Base-by-base conservation (phyloP, 2,329 filamentous ascomycete genomes). In the Fusarium haematococcum region DNA sequence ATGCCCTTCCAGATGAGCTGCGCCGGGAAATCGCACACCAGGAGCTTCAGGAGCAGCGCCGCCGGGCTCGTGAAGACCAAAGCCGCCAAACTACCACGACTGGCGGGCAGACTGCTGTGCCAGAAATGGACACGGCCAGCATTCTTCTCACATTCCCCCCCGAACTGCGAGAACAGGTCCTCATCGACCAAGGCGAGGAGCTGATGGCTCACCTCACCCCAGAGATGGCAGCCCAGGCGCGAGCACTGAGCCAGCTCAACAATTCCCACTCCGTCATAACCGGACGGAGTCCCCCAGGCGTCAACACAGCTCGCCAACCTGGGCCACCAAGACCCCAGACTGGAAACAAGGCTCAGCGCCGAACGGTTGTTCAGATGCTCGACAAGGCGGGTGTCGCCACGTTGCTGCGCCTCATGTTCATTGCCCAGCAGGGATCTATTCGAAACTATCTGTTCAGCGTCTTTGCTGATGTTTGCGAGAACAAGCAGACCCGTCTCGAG, bases 371-470 rank as follows among this genome's bases (percentile, higher is more conserved):
- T 27, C 97, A 99, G 81, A 98, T 99, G 93, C 90, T 99, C 33
- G 97, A 99, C 83, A 98, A 98, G 84, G 90, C 95, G 56, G 97
- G 97, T 30, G 92, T 99, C 75, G 97, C 97, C 30, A 98, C 97
- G n/a, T 86, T 99, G 37, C 88, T 99, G 50, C 94, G 97, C n/a
- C 89, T 99, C 11, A 98, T 99, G 96, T 99, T 99, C 82, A 95
- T 98, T 78, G 93, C 94, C 57, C 94, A 98, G 75, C 94, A 96
- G 74, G 94, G 94, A 25, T 97, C 94, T 71, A 93, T 97, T 58
- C 94, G 95, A 75, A 91, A 89, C 71, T 94, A 95, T 69, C 88
- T 99, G 63, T 96, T 97, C 80, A 92, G 93, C 65, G 94, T 99
- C 63, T 91, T 99, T 61, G 91, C 94, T 71, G 95, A 98, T 75